Conservation (phyloP, 805 yeast species). For the Kluyveromyces dobzhanskii region DNA sequence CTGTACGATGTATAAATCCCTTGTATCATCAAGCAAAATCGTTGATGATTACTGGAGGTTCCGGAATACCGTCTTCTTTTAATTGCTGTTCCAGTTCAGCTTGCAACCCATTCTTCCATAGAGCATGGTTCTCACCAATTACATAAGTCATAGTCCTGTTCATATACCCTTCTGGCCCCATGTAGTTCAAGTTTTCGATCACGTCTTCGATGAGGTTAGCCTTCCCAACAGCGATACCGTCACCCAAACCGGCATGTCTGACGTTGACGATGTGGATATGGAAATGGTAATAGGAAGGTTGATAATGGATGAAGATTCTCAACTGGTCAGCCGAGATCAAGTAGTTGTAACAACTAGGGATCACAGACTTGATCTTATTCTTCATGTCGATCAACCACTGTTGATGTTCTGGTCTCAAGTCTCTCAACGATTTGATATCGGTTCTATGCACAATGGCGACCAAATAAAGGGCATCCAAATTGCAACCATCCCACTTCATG, state of each 20-base stretch:
- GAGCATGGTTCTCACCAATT: conserved; percentile 68
- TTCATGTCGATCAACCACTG: conserved; percentile 46
- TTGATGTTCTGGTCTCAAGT: conserved; percentile 51
- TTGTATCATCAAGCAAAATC: conserved; percentile 4
- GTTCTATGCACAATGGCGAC: conserved; percentile 64
- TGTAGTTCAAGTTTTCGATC: conserved; percentile 55
- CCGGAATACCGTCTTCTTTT: conserved; percentile 24
- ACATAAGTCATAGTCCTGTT: conserved; percentile 53
- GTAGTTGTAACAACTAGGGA: conserved; percentile 39
- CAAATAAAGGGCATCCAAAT: conserved; percentile 62
- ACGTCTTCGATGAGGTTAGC: conserved; percentile 77
- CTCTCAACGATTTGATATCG: conserved; percentile 69
- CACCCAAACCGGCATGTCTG: conserved; percentile 57
- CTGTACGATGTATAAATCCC: no score
- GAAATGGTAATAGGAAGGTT: conserved; percentile 93
- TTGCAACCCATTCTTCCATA: conserved; percentile 44
- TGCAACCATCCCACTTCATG: conserved; percentile 89
- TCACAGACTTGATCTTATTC: conserved; percentile 37
- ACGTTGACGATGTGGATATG: conserved; percentile 85
- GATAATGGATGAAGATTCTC: conserved; percentile 82
- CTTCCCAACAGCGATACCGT: conserved; percentile 65
- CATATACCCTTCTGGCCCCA: conserved; percentile 49
- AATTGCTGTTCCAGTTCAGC: conserved; percentile 21
- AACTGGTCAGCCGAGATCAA: conserved; percentile 45
- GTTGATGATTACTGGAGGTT: conserved; percentile 7